Percentiles rank a stretch among this genome's conserved stretches.
Evolutionary conservation across 805 yeast genomes (phyloP).

Genomic region (Yueomyces sinensis): DNA sequence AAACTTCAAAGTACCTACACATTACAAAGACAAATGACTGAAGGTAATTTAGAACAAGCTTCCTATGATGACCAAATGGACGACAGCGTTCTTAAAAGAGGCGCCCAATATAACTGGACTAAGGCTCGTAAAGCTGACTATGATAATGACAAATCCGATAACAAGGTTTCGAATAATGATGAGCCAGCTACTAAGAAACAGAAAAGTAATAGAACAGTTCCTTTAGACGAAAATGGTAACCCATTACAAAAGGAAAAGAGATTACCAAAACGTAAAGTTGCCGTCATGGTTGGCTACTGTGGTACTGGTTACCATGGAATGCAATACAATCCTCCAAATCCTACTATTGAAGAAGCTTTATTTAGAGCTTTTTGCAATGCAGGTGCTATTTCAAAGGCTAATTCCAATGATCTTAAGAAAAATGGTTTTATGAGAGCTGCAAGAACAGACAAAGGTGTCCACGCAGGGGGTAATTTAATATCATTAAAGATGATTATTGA

Average conservation of each 20-base stretch:
- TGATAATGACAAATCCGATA: slow-evolving; percentile 4
- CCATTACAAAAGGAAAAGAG: slow-evolving; percentile 45
- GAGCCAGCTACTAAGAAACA: slow-evolving; percentile 15
- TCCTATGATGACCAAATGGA: slow-evolving; percentile 26
- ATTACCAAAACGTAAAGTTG: slow-evolving; percentile 84
- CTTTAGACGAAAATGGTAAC: slow-evolving; percentile 45
- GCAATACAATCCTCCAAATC: slow-evolving; percentile 80
- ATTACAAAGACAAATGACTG: slow-evolving; percentile 9
- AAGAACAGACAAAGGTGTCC: slow-evolving; percentile 91
- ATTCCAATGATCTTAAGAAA: slow-evolving; percentile 78
- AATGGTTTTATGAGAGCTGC: slow-evolving; percentile 79
- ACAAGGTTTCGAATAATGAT: slow-evolving; percentile 2
- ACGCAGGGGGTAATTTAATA: slow-evolving; percentile 90
- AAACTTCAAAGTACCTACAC: slow-evolving; percentile 2
- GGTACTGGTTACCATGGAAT: slow-evolving; percentile 95
- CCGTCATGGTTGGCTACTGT: slow-evolving; percentile 82
- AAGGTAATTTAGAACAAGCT: slow-evolving; percentile 14
- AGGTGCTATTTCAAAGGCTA: slow-evolving; percentile 79
- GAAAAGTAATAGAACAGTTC: slow-evolving; percentile 8
- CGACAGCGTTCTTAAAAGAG: slow-evolving; percentile 29
- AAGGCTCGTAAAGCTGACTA: slow-evolving; percentile 19
- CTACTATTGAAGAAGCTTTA: slow-evolving; percentile 82
- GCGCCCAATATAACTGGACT: slow-evolving; percentile 26
- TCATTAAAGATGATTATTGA: slow-evolving; percentile 76
- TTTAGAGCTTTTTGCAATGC: slow-evolving; percentile 73